Conservation (phyloP, 148 eudicot genomes). For the Chenopodium album region DNA sequence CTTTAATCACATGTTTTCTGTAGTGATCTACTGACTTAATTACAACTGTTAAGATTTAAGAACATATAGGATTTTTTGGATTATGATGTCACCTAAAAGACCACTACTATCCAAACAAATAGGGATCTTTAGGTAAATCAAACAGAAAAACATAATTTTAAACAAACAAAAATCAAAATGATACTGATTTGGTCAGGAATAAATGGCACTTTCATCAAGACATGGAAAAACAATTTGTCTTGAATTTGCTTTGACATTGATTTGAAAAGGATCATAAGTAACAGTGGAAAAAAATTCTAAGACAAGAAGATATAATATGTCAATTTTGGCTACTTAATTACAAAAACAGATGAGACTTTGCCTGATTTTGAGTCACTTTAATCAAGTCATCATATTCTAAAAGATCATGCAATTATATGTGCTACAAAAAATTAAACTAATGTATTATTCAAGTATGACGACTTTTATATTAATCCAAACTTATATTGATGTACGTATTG, state of each 20-base stretch:
- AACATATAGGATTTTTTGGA: neutral
- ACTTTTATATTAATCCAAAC: too few relatives aligned
- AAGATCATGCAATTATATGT: neutral
- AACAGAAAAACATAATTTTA: neutral
- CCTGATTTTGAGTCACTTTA: neutral
- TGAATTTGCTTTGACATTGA: constrained; percentile 7
- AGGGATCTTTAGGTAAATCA: neutral
- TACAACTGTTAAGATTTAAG: neutral
- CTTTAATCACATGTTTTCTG: neutral
- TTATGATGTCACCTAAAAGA: constrained; percentile 1
- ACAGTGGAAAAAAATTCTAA: neutral
- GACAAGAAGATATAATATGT: constrained; percentile 14
- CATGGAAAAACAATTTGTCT: neutral
- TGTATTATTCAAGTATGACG: too few relatives aligned
- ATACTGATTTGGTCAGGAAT: neutral
- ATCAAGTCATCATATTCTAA: neutral
- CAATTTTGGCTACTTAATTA: neutral
- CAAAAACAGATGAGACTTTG: neutral
- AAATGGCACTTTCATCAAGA: too few relatives aligned
- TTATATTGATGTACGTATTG: too few relatives aligned
- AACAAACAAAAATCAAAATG: neutral
- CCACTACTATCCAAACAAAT: constrained; percentile 8
- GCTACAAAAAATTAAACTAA: neutral
- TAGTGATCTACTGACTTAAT: neutral
- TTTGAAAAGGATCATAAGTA: neutral